phyloP scores from a whole-genome alignment of 768 basidiomycete species.

The Tricholoma hemisulphureum region DNA sequence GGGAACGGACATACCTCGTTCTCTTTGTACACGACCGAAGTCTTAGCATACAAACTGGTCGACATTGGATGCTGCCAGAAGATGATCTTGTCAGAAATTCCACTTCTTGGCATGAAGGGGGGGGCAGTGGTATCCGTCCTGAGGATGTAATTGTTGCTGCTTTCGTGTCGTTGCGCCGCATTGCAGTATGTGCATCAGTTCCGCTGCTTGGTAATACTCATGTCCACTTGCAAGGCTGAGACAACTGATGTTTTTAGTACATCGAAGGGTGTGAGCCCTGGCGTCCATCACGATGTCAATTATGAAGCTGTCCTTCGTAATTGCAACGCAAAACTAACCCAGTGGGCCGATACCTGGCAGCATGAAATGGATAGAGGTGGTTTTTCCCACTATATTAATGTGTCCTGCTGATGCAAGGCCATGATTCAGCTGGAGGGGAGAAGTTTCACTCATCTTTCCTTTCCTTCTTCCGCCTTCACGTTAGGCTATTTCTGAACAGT shows the following conservation, averaged over 20 bases:
- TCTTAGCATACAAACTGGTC: conserved; percentile 81
- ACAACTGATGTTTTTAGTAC: conserved; percentile 72
- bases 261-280: conserved; percentile 40
- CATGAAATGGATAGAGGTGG: conserved; percentile 70
- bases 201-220: neutral
- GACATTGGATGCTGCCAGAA: conserved; percentile 87
- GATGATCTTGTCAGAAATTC: conserved; percentile 75
- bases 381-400: conserved; percentile 8
- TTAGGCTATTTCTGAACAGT: conserved; percentile 80
- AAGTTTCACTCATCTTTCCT: conserved; percentile 76
- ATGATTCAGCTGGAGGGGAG: conserved; percentile 59
- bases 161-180: conserved; percentile 73
- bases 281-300: conserved; percentile 61
- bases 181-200: conserved; percentile 55
- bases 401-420: conserved; percentile 1
- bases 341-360: conserved; percentile 74
- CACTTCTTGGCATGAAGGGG: conserved; percentile 66
- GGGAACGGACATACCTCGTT: conserved; percentile 84
- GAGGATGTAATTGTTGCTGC: conserved; percentile 82
- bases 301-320: conserved; percentile 69
- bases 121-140: conserved; percentile 53
- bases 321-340: conserved; percentile 68
- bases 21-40: conserved; percentile 85
- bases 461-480: conserved; percentile 72
- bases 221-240: conserved; percentile 51